Evolutionary conservation across 163 green algal genomes (phyloP).

Genomic region (Scenedesmus sp.): DNA sequence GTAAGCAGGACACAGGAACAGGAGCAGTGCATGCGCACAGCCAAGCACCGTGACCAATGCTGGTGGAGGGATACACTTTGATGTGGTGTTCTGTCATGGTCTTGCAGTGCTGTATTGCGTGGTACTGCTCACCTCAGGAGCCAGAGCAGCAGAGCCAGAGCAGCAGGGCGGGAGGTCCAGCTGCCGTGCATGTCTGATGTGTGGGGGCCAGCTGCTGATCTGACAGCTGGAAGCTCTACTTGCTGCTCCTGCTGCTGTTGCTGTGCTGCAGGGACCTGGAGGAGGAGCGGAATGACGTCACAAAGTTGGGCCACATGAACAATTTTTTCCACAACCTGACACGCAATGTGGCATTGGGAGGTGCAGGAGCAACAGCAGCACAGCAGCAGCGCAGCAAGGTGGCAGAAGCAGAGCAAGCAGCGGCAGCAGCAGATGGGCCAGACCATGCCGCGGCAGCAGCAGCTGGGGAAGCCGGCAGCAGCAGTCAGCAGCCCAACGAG

Average conservation of each 20-base stretch:
- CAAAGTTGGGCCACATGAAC: conserved; percentile 87
- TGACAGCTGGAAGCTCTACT: not conserved
- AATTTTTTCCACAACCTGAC: conserved; percentile 92
- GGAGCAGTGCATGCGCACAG: too few species aligned
- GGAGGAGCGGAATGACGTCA: conserved; percentile 79
- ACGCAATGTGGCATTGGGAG: conserved; percentile 83
- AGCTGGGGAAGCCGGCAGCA: not conserved
- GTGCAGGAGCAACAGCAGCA: conserved; percentile 18
- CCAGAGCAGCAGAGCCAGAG: not conserved
- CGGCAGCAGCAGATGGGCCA: not conserved
- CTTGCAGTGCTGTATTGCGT: not conserved
- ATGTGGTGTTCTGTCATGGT: not conserved
- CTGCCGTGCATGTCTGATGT: not conserved
- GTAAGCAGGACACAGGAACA: conserved; percentile 39
- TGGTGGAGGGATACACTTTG: too few species aligned
- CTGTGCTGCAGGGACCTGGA: conserved; percentile 63
- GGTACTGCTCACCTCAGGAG: not conserved
- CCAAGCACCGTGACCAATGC: too few species aligned
- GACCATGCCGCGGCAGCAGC: not conserved
- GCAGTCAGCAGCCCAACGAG: not conserved
- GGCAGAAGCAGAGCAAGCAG: not conserved
- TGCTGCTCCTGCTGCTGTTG: not conserved
- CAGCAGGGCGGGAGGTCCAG: not conserved
- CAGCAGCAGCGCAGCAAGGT: not conserved
- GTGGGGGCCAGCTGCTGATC: not conserved